Base-by-base conservation (phyloP, 768 basidiomycete species). In the Mycena amicta region DNA sequence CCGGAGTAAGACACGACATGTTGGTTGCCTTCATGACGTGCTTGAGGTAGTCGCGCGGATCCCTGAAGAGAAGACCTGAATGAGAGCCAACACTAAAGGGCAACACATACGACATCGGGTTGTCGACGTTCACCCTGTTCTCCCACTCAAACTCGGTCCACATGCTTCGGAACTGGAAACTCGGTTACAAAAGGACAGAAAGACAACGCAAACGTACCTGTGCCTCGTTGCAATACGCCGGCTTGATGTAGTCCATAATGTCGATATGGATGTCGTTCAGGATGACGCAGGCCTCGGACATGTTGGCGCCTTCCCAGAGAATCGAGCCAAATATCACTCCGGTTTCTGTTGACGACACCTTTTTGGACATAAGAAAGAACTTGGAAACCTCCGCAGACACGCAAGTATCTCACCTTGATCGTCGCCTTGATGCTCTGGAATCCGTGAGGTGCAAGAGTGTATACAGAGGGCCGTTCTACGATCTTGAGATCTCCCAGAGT, bases 101-200 rank as follows among this genome's bases (percentile, higher is more conserved):
- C 43, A 58, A 62, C 28, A 84, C 91, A 66, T 75, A 92, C 90
- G 88, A 83, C 73, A 95, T 85, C 23, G 85, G 74, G 46, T 88
- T 91, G 63, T 87, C 88, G 54, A 98, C 92, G 69, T 98, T 98
- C 55, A 98, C 96, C 66, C 95, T 85, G 77, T 99, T 99, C 82
- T 99, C 96, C 96, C 96, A 99, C 73, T 99, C 96, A 68, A 99
- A 99, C 73, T 98, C 97, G 26, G 95, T 99, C 96, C 96, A 97
- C 94, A 96, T 96, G 72, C 86, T 92, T 29, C 96, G 86, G 86
- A 96, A 96, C 90, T 95, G 61, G 11, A 23, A 12, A 22, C 40
- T 52, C 52, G 46, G 53, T 29, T 15, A 40, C 18, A 20, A 27
- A n/a, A n/a, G n/a, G n/a, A n/a, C n/a, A n/a, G n/a, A n/a, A n/a